phyloP scores from a whole-genome alignment of 345 rosid species.

The Chamaenerion angustifolium region DNA sequence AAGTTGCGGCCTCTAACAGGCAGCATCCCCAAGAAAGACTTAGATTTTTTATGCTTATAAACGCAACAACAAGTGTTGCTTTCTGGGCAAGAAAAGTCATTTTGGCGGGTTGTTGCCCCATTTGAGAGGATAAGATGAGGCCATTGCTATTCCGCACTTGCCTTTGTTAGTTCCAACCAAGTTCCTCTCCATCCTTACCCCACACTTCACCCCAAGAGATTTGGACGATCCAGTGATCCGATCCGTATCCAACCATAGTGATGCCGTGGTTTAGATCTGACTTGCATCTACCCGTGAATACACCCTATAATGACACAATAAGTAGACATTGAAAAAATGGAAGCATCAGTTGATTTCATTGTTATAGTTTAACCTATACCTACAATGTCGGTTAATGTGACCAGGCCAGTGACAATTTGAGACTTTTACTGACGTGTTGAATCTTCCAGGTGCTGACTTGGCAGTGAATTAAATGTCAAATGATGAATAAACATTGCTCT shows the following conservation, averaged over 20 bases:
- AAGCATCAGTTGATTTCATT: too few species aligned
- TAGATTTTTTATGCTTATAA: constrained; percentile 37
- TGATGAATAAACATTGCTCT: too few species aligned
- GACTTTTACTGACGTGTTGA: too few species aligned
- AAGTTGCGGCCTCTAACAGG: constrained; percentile 72
- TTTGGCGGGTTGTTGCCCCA: constrained; percentile 76
- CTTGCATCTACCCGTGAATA: constrained; percentile 66
- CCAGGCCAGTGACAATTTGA: too few species aligned
- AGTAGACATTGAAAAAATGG: background rate
- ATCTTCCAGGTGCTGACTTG: too few species aligned
- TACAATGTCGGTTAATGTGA: too few species aligned
- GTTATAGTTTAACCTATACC: too few species aligned
- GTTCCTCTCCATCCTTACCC: constrained; percentile 80
- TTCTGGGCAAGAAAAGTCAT: constrained; percentile 46
- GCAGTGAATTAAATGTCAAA: too few species aligned
- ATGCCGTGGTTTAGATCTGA: constrained; percentile 83
- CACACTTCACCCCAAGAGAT: constrained; percentile 79
- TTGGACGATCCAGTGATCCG: constrained; percentile 69
- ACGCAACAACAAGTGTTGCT: constrained; percentile 84
- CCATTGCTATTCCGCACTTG: constrained; percentile 82
- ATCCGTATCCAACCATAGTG: constrained; percentile 78
- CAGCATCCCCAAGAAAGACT: constrained; percentile 97
- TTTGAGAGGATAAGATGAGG: constrained; percentile 79
- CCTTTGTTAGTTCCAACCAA: constrained; percentile 23
- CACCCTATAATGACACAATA: constrained; percentile 31